Evolutionary conservation across 495 filamentous ascomycete genomes (phyloP).

Genomic region (Hypoxylon subgilvum): DNA sequence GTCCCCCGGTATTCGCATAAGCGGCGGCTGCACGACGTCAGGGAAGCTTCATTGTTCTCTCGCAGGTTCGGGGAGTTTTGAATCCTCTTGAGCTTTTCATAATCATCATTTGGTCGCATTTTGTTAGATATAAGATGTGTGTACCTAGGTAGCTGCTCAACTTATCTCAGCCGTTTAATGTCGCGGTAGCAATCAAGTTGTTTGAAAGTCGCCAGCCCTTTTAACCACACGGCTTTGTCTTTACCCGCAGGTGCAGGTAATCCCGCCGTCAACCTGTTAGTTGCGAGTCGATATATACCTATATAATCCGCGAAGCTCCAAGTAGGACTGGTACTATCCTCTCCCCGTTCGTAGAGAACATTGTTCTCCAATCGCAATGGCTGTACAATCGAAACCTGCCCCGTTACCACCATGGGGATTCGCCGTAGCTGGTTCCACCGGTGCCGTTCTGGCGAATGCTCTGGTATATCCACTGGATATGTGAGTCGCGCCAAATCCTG

Average conservation of each 20-base stretch:
- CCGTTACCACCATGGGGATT: slow-evolving; percentile 89
- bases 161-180: background rate
- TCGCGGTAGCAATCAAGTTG: slow-evolving; percentile 23
- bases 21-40: slow-evolving; percentile 29
- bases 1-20: slow-evolving; percentile 30
- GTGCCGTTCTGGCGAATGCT: slow-evolving; percentile 93
- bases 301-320: background rate
- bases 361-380: slow-evolving; percentile 59
- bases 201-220: slow-evolving; percentile 11
- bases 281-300: slow-evolving; percentile 6
- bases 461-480: slow-evolving; percentile 97
- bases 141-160: slow-evolving; percentile 12
- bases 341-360: background rate
- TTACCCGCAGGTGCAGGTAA: slow-evolving; percentile 24
- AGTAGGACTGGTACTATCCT: background rate
- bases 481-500: slow-evolving; percentile 60
- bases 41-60: slow-evolving; percentile 25
- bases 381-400: slow-evolving; percentile 77
- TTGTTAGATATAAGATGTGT: slow-evolving; percentile 9
- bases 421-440: slow-evolving; percentile 90
- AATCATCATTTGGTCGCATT: background rate
- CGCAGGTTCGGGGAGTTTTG: slow-evolving; percentile 3
- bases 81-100: slow-evolving; percentile 1
- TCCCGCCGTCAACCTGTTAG: slow-evolving; percentile 4
- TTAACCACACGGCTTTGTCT: slow-evolving; percentile 28